phyloP scores from a whole-genome alignment of 345 rosid genomes.

The Xanthoceras sorbifolium region DNA sequence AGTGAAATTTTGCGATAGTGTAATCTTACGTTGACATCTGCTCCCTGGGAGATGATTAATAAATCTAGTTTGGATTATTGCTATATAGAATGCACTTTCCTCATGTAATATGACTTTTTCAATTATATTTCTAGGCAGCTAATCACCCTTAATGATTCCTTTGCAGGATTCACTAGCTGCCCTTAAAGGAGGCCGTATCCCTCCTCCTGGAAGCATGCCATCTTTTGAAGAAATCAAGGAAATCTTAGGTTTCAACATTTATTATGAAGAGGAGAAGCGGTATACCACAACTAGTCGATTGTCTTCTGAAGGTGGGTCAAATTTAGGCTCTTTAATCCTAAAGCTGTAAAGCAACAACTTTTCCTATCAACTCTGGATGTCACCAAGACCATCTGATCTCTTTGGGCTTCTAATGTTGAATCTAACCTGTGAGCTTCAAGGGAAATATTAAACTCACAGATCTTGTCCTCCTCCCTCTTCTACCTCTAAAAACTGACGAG shows the following conservation, averaged over 20 bases:
- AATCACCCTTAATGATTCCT: neutral
- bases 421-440: neutral
- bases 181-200: constrained; percentile 85
- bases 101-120: neutral
- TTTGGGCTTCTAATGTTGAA: neutral
- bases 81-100: neutral
- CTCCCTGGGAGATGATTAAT: neutral
- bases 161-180: constrained; percentile 76
- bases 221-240: constrained; percentile 78
- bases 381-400: neutral
- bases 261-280: constrained; percentile 78
- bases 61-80: constrained; percentile 3
- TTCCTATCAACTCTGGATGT: neutral
- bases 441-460: neutral
- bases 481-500: neutral
- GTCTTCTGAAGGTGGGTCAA: constrained; percentile 59
- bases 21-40: neutral
- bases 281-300: constrained; percentile 45
- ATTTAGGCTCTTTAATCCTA: neutral
- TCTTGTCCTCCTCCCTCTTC: neutral
- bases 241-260: constrained; percentile 66
- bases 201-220: constrained; percentile 92
- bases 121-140: neutral
- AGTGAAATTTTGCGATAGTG: neutral
- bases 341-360: neutral